phyloP scores from a whole-genome alignment of 805 yeast genomes.

The Sugiyamaella marilandica region DNA sequence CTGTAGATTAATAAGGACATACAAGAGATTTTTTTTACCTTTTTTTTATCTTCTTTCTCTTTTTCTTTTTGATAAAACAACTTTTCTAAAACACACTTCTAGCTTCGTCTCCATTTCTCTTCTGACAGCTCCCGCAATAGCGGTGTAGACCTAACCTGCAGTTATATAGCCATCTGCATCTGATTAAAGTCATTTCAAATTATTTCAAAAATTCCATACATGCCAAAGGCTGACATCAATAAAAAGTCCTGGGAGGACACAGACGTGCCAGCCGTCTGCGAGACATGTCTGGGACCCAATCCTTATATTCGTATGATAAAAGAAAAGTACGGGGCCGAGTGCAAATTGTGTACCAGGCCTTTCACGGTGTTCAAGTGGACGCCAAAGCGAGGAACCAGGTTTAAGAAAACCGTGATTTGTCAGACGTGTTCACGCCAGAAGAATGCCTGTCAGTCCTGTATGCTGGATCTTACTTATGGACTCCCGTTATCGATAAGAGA shows the following conservation, averaged over 20 bases:
- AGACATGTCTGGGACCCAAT: slow-evolving; percentile 63
- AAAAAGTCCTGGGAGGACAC: slow-evolving; percentile 32
- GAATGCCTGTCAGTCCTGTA: slow-evolving; percentile 85
- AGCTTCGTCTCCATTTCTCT: too few relatives aligned
- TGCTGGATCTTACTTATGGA: slow-evolving; percentile 75
- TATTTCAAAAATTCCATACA: background rate
- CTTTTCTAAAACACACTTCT: too few relatives aligned
- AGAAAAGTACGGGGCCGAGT: slow-evolving; percentile 69
- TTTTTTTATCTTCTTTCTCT: too few relatives aligned
- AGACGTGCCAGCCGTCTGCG: slow-evolving; percentile 65
- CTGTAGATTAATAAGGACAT: too few relatives aligned
- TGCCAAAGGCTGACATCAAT: slow-evolving; percentile 31
- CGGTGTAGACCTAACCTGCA: background rate
- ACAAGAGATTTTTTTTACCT: too few relatives aligned
- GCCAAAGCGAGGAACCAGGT: slow-evolving; percentile 40
- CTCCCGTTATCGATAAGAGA: slow-evolving; percentile 78
- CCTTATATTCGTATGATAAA: slow-evolving; percentile 66
- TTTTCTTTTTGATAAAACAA: too few relatives aligned
- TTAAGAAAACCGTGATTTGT: slow-evolving; percentile 68
- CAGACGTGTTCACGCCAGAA: slow-evolving; percentile 70
- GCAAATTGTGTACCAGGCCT: slow-evolving; percentile 80
- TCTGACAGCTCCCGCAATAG: too few relatives aligned
- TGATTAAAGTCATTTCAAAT: background rate
- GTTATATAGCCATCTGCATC: background rate
- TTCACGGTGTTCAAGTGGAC: slow-evolving; percentile 79